Base-by-base conservation (phyloP, 2,329 filamentous ascomycete species). In the Penicillium freii region DNA sequence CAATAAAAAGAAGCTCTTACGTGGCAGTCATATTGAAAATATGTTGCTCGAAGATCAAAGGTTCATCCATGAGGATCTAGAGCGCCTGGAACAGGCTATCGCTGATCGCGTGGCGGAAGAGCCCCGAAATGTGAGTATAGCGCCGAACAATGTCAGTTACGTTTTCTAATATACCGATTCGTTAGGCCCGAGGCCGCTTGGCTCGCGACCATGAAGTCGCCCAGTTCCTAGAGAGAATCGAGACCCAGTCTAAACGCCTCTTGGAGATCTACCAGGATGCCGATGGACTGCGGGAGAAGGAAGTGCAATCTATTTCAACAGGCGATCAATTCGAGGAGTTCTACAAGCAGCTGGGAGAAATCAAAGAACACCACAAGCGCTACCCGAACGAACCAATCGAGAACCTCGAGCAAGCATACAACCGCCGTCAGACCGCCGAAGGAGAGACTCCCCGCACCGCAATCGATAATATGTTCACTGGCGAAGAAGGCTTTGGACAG, bases 381-480 rank as follows among this genome's bases (percentile, higher is more conserved):
- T 97, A 99, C 70, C 93, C 93, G 1, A 95, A 96, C 76, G 91
- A 97, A 72, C 91, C 90, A 31, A 90, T 96, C 47, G 94, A 99
- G 75, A 97, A 97, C 68, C 86, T 96, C 15, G 95, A 99, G 77
- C 86, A 88, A 65, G 90, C 92, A 36, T 99, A 99, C 80, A 91
- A 92, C 73, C 83, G 86, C 70, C 84, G 83, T 57, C 79, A 82
- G 42, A 83, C 82, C 13, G 86, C 86, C 43, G 87, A 88, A 62
- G 84, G 86, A 49, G 85, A 88, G 46, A 78, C 82, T 1, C 75
- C 84, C 55, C 81, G 83, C 4, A 85, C 84, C 43, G 85, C 92
- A 51, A 87, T 97, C 47, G 93, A 97, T 70, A 86, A 86, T 57
- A 89, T 97, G 80, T 99, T 99, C 75, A 96, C 92, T 0, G 94